Conservation (phyloP, 2,329 filamentous ascomycete species). For the Nannizzia gypsea region DNA sequence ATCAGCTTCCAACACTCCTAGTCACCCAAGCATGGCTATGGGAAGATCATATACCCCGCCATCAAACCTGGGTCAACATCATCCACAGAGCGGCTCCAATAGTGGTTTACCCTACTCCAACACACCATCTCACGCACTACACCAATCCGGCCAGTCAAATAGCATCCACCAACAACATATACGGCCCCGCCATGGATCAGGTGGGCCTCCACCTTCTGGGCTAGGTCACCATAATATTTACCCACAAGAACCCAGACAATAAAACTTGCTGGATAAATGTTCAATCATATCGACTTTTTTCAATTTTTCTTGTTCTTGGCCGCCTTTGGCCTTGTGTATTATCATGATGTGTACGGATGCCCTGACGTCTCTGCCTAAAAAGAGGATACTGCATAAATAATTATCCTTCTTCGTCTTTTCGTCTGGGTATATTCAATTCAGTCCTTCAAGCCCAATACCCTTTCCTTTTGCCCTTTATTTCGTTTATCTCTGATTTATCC, state of each 20-base stretch:
- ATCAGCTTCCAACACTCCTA: neutral
- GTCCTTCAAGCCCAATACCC: neutral
- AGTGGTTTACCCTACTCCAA: neutral
- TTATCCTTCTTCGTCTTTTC: neutral
- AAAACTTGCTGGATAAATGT: neutral
- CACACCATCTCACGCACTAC: neutral
- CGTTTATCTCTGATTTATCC: neutral
- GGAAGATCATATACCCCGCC: conserved; percentile 33
- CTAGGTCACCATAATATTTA: conserved; percentile 9
- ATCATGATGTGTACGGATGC: neutral
- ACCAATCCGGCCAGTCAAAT: neutral
- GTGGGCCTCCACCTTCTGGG: neutral
- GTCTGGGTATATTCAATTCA: neutral
- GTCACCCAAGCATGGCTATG: conserved; percentile 13
- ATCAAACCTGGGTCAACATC: conserved; percentile 21
- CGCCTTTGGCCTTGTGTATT: neutral
- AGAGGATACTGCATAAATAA: neutral
- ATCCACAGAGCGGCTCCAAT: conserved; percentile 5
- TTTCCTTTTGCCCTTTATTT: neutral
- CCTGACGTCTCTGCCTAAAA: neutral
- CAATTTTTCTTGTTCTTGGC: neutral
- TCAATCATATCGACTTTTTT: neutral
- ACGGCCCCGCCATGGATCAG: conserved; percentile 5
- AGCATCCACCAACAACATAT: conserved; percentile 1
- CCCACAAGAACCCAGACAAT: conserved; percentile 8